Base-by-base conservation (phyloP, 2,329 filamentous ascomycete genomes). In the Magnaporthiopsis poae region DNA sequence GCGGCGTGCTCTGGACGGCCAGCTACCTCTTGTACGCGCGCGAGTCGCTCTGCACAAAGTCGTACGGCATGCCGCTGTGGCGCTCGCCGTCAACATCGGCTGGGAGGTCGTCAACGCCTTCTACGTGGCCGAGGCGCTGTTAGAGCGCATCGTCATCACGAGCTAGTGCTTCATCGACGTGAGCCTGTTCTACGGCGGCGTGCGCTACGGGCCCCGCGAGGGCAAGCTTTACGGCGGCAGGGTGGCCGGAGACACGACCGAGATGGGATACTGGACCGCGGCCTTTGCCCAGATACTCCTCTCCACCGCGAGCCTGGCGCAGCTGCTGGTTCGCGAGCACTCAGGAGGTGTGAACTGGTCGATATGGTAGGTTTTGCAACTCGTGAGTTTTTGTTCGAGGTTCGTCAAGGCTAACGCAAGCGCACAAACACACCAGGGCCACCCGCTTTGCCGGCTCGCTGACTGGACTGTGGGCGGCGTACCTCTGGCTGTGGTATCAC, bases 261-360 rank as follows among this genome's bases (percentile, higher is more conserved):
- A 84, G 73, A 69, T 83, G 70, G 77, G 79, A 1, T 83, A 77
- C 65, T 83, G 80, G 79, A 80, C 79, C 9, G 80, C 80, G 9
- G 27, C 52, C n/a, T 60, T 60, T 5, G 18, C 27, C 15, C 63
- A 65, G 63, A n/a, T 35, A 3, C 60, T 59, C 18, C n/a, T 65
- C 7, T 65, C 63, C 13, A 52, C 52, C 33, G 31, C 63, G 2
- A 77, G 79, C 52, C 70, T 80, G n/a, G 75, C 76, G 36, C 81
- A 84, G 70, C 72, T 80, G 65, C 70, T 77, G 8, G 72, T 77
- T 52, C 81, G 79, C 64, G 77, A 78, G 1, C 81, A 83, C 69
- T 81, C 80, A n/a, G 80, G 81, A 3, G 82, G 81, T 0, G 77
- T 79, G 56, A 79, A 77, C 65, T 82, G 80, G 71, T 74, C 73